These are phyloP conservation scores for Ogataea paraovalis DNA, from an alignment of 805 yeast genomes.

Conservation along the genomic window DNA sequence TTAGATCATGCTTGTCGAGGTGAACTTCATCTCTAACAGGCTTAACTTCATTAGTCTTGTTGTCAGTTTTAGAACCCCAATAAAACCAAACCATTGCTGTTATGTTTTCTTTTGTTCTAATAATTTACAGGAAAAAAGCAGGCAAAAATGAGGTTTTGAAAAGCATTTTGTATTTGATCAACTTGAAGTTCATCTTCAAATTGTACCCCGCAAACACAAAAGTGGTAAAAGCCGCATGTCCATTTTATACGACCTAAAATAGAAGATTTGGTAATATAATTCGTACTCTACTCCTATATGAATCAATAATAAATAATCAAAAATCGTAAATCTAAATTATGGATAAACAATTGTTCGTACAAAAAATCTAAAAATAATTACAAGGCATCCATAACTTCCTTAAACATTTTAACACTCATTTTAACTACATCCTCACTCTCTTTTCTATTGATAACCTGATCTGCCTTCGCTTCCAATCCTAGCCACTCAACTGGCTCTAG, in stretches of 20 bases:
- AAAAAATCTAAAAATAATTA: neutral
- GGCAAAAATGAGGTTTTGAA: too few species aligned
- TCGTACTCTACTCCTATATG: too few species aligned
- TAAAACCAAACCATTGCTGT: constrained; percentile 17
- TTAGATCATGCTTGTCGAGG: neutral
- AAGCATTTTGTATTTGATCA: too few species aligned
- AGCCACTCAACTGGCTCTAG: constrained; percentile 36
- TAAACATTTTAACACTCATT: constrained; percentile 2
- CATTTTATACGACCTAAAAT: too few species aligned
- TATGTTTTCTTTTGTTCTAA: neutral
- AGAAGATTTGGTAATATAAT: too few species aligned
- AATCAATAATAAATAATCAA: too few species aligned
- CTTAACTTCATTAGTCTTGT: constrained; percentile 3
- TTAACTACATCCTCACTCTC: constrained; percentile 7
- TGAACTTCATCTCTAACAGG: constrained; percentile 1
- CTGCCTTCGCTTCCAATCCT: constrained; percentile 19
- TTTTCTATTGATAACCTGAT: constrained; percentile 3
- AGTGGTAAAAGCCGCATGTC: neutral
- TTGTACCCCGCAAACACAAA: neutral
- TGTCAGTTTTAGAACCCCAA: constrained; percentile 2
- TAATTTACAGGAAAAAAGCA: neutral
- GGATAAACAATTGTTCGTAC: neutral
- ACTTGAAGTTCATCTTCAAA: neutral
- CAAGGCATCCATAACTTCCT: constrained; percentile 1
- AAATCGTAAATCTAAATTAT: too few species aligned